Evolutionary conservation across 306 rosid genomes (phyloP).

Genomic region (Casuarina glauca): DNA sequence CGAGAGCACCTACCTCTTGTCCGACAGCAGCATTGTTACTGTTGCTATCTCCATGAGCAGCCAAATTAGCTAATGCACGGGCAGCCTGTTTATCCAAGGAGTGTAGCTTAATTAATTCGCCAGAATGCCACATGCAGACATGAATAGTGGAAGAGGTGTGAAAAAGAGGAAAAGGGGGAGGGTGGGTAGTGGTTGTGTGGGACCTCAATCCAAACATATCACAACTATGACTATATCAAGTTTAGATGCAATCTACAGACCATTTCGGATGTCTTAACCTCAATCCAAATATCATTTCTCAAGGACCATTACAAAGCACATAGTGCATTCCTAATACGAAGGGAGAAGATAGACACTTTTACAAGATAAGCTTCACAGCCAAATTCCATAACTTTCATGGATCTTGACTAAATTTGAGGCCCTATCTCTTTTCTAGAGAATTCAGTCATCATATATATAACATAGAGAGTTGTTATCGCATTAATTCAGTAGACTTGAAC

Average conservation of each 20-base stretch:
- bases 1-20: constrained; percentile 99
- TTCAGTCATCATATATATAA: background rate
- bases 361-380: constrained; percentile 5
- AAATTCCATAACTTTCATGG: background rate
- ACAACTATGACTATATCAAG: background rate
- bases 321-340: background rate
- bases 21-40: constrained; percentile 98
- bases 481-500: too few relatives aligned
- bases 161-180: background rate
- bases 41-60: constrained; percentile 99
- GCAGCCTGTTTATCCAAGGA: constrained; percentile 71
- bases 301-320: background rate
- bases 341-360: background rate
- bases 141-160: background rate
- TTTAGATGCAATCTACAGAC: background rate
- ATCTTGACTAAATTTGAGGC: background rate
- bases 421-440: background rate
- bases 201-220: background rate
- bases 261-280: background rate
- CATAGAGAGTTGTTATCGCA: background rate
- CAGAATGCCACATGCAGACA: background rate
- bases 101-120: constrained; percentile 23
- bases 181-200: background rate
- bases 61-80: constrained; percentile 99
- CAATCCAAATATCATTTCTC: background rate